Evolutionary conservation across 2,329 filamentous ascomycete genomes (phyloP).

Genomic region (Colletotrichum eremochloae): DNA sequence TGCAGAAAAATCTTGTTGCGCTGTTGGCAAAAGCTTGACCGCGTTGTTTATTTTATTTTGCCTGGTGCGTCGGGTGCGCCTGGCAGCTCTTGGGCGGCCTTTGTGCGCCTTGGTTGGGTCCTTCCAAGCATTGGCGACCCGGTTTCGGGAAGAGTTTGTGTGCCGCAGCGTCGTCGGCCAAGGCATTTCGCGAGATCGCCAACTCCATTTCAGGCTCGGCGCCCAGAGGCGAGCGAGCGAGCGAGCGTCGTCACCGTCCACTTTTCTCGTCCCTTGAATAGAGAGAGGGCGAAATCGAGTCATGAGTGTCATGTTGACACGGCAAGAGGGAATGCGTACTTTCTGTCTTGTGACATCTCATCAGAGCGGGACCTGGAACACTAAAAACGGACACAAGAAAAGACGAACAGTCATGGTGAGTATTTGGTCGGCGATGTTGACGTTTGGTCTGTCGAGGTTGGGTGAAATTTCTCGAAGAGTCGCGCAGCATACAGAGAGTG

Average conservation of each 20-base stretch:
- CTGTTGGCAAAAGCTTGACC: slow-evolving; percentile 41
- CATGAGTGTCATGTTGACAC: slow-evolving; percentile 10
- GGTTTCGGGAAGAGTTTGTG: slow-evolving; percentile 1
- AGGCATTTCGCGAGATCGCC: slow-evolving; percentile 38
- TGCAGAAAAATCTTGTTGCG: slow-evolving; percentile 29
- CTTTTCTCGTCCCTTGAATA: slow-evolving; percentile 29
- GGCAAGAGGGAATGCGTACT: neutral
- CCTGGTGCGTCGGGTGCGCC: neutral
- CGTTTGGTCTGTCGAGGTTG: neutral
- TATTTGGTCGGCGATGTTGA: neutral
- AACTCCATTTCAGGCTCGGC: slow-evolving; percentile 37
- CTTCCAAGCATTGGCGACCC: slow-evolving; percentile 38
- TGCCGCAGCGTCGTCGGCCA: slow-evolving; percentile 33
- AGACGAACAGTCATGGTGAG: neutral
- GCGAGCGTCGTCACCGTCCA: slow-evolving; percentile 33
- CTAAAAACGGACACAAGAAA: neutral
- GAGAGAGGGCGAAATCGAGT: slow-evolving; percentile 15
- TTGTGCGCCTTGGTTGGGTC: slow-evolving; percentile 31
- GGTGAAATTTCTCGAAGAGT: slow-evolving; percentile 35
- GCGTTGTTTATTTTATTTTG: neutral
- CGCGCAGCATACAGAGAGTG: neutral
- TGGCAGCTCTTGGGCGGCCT: slow-evolving; percentile 17
- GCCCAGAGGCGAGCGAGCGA: slow-evolving; percentile 32
- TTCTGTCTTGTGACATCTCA: no score
- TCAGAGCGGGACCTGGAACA: no score